Evolutionary conservation across 1,284 basidiomycete genomes (phyloP), one percentile per base, ranked within the genome.

Genomic region (Malassezia furfur): DNA sequence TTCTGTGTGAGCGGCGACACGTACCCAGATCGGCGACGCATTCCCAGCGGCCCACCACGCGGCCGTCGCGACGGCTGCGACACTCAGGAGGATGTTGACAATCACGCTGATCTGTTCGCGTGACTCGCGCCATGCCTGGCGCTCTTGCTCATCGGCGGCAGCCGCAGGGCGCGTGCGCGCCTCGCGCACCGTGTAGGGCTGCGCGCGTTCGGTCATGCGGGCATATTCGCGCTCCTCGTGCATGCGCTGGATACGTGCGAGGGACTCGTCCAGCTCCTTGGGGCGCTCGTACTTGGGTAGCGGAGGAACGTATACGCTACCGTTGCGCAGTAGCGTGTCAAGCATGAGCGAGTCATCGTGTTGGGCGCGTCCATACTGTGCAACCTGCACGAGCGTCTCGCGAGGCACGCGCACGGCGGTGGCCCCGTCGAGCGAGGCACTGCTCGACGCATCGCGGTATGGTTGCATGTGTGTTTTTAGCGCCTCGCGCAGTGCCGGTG

Each of bases 31-130:
- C 22, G 48, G 21, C 21, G 21, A 22, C 30, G 44, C 47, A 9
- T 38, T 51, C 36, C 55, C 52, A 11, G 43, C 55, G 40, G 46
- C 55, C 59, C 58, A 63, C 61, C 61, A 63, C 14, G 49, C 55
- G 35, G 59, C 61, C 15, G 55, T 55, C 2, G 50, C 59, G n/a
- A 58, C 52, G 12, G 59, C 61, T 19, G n/a, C 51, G 49, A 63
- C 57, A 36, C 61, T 63, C 6, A 60, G 30, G 1, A 56, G 8
- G 9, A 63, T 37, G 37, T 61, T 63, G 39, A 52, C 9, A 2
- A 61, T 40, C 7, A 59, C 61, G 35, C 59, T 58, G n/a, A 58
- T 31, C 34, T 57, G 50, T 25, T 38, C 15, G 39, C 56, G 55
- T 30, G 54, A 36, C 19, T 61, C 45, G 21, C 48, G 50, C 61